Percentiles rank a stretch among this genome's conserved stretches.
These are phyloP conservation scores for Paecilomyces dactylethromorphus DNA, from an alignment of 2,329 filamentous ascomycete species.

Conservation along the genomic window DNA sequence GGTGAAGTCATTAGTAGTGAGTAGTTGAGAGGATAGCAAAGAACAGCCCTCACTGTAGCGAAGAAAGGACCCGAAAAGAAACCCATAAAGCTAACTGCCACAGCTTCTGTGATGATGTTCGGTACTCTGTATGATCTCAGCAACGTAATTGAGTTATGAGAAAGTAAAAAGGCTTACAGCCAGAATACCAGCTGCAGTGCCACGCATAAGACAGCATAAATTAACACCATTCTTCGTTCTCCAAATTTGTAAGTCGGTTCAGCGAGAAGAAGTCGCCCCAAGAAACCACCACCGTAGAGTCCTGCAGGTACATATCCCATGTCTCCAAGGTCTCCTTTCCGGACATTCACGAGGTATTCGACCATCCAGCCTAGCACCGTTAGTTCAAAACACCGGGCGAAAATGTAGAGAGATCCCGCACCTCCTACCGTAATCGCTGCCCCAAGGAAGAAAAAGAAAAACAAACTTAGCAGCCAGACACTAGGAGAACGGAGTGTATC, in stretches of 20 bases:
- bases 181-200: conserved; percentile 55
- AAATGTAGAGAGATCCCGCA: conserved; percentile 4
- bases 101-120: conserved; percentile 44
- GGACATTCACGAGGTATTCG: conserved; percentile 57
- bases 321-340: conserved; percentile 48
- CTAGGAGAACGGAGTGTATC: conserved; percentile 13
- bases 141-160: background rate
- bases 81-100: conserved; percentile 49
- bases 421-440: conserved; percentile 47
- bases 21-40: background rate
- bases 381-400: background rate
- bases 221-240: conserved; percentile 51
- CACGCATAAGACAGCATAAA: conserved; percentile 48
- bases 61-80: conserved; percentile 56
- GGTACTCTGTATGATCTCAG: conserved; percentile 19
- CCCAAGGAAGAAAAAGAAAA: conserved; percentile 60
- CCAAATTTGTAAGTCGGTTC: conserved; percentile 56
- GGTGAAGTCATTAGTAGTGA: background rate
- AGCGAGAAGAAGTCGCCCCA: conserved; percentile 51
- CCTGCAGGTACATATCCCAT: conserved; percentile 59
- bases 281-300: conserved; percentile 51
- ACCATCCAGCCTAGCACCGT: conserved; percentile 52
- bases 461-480: conserved; percentile 55
- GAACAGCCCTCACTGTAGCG: conserved; percentile 38
- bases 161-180: conserved; percentile 26